These are phyloP conservation scores for Triadica sebifera DNA, from an alignment of 345 rosid genomes.

Conservation along the genomic window DNA sequence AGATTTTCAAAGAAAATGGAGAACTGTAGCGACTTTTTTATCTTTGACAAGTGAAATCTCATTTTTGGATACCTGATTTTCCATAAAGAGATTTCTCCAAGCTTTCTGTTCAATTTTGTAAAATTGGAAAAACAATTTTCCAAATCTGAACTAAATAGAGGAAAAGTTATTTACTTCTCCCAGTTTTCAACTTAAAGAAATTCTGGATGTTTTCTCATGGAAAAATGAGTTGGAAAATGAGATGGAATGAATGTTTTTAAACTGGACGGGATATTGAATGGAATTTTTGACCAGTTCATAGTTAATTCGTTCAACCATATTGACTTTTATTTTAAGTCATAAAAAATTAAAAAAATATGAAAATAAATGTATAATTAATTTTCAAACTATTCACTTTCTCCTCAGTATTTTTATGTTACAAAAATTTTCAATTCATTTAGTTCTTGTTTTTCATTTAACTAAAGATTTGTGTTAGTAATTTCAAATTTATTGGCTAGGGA, in stretches of 20 bases:
- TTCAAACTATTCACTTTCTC: no score
- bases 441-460: no score
- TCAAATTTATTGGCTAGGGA: no score
- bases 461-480: no score
- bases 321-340: no score
- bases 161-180: neutral
- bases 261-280: no score
- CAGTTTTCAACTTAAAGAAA: neutral
- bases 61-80: neutral
- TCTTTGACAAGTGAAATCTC: neutral
- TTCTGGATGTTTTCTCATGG: neutral
- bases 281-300: no score
- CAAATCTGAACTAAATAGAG: neutral
- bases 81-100: neutral
- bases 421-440: no score
- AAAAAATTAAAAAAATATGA: no score
- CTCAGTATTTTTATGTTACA: no score
- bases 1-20: neutral
- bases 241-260: neutral
- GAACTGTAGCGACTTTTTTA: neutral
- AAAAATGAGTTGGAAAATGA: neutral
- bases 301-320: no score
- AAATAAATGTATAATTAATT: no score
- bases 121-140: neutral
- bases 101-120: neutral